Evolutionary conservation across 2,329 filamentous ascomycete species (phyloP), one percentile per base, ranked within the genome.

Genomic region (Bimuria novae-zelandiae): DNA sequence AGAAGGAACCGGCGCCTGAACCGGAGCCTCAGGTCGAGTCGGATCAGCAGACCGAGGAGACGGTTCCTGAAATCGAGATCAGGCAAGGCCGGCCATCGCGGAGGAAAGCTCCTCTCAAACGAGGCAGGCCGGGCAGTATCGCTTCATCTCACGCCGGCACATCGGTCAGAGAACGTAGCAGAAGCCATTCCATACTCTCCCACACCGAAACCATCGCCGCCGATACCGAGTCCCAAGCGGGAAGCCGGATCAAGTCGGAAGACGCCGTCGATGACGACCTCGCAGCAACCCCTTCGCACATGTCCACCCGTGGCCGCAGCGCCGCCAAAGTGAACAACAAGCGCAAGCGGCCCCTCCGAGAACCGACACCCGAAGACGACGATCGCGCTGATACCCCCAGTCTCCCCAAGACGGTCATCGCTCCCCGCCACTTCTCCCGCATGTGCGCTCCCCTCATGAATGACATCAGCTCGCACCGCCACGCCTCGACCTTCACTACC

Each of bases 391-490:
- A 58, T 16, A 67, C 68, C 0, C 67, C 68, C 22, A 64, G 63
- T 5, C 58, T 63, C 1, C 60, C 61, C 4, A 62, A 57, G 27
- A 65, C 68, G 37, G 72, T 82, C 14, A 62, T 76, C 8, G 79
- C 77, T 6, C 75, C 74, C 7, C 76, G 79, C 17, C 79, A 81
- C 55, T 81, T 82, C 56, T 70, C 71, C 23, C 76, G 77, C 47
- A 78, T 77, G 57, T 76, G 75, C 10, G 65, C 73, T 12, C 75
- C 79, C 1, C 74, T 82, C 45, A 79, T 82, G 73, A 77, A 81
- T 56, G 79, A 81, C 52, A 79, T 82, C 48, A 65, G 67, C 4
- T 76, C 76, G 12, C 79, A 82, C 67, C 81, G 81, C 61, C 76
- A 82, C 54, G 80, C 78, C 10, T 76, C 76, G 0, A 75, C 78